Evolutionary conservation across 495 filamentous ascomycete species (phyloP).

Genomic region (Parathielavia hyrcaniae): DNA sequence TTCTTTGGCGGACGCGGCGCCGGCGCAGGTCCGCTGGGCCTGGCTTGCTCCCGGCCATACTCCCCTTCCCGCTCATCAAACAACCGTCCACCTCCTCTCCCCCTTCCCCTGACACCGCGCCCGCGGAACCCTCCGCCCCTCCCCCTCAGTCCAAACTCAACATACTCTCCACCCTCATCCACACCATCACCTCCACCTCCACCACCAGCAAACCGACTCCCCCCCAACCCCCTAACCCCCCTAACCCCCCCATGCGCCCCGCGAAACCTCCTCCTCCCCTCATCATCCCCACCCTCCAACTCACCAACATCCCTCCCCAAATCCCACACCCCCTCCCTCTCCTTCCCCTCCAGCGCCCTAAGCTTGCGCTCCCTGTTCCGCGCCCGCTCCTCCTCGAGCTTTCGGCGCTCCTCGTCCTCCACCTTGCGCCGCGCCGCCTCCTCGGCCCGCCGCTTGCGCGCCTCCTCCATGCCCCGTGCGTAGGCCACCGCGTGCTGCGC

Average conservation of each 20-base stretch:
- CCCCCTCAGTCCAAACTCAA: conserved; percentile 28
- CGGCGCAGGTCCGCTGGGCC: conserved; percentile 1
- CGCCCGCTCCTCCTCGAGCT: conserved; percentile 46
- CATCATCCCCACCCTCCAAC: conserved; percentile 29
- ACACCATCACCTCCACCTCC: not conserved
- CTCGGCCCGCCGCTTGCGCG: conserved; percentile 40
- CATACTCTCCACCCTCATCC: conserved; percentile 26
- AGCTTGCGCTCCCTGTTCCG: conserved; percentile 46
- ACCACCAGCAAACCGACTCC: conserved; percentile 30
- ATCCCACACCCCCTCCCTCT: conserved; percentile 40
- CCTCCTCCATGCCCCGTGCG: conserved; percentile 47
- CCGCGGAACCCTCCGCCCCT: conserved; percentile 27
- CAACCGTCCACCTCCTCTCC: conserved; percentile 19
- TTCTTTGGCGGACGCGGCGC: conserved; percentile 11
- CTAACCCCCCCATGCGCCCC: conserved; percentile 41
- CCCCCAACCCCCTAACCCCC: conserved; percentile 31
- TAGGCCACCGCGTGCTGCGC: conserved; percentile 46
- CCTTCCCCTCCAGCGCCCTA: conserved; percentile 40
- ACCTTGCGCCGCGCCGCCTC: conserved; percentile 35
- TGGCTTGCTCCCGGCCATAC: not conserved
- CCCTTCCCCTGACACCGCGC: conserved; percentile 21
- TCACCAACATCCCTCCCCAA: conserved; percentile 35
- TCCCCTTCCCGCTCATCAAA: conserved; percentile 20
- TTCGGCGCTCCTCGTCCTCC: conserved; percentile 40
- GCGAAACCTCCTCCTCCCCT: conserved; percentile 32